These are phyloP conservation scores for Yarrowia alimentaria DNA, from an alignment of 805 yeast genomes.

Conservation along the genomic window DNA sequence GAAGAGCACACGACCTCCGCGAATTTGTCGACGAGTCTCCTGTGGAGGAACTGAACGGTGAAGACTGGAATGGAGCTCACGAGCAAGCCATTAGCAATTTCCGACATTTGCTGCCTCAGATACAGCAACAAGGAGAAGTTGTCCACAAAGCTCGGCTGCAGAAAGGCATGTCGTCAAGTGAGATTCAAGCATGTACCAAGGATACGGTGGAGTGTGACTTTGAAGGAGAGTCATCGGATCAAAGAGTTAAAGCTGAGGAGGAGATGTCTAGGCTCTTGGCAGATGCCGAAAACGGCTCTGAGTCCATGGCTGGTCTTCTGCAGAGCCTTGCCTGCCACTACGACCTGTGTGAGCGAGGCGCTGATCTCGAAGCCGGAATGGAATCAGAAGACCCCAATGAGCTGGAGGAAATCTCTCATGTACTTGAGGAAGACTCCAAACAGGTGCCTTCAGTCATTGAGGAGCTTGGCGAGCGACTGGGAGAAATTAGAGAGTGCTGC, in stretches of 20 bases:
- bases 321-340: slow-evolving; percentile 15
- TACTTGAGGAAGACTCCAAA: slow-evolving; percentile 11
- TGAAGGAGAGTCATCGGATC: slow-evolving; percentile 1
- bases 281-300: slow-evolving; percentile 1
- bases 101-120: slow-evolving; percentile 1
- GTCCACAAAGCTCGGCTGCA: too few relatives aligned
- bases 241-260: neutral
- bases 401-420: neutral
- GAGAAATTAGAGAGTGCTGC: slow-evolving; percentile 12
- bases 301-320: slow-evolving; percentile 7
- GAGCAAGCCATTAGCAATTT: slow-evolving; percentile 14
- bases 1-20: slow-evolving; percentile 11
- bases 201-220: too few relatives aligned
- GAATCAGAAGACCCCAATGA: slow-evolving; percentile 16
- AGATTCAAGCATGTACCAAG: too few relatives aligned
- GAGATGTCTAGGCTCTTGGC: neutral
- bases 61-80: slow-evolving; percentile 10
- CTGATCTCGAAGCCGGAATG: slow-evolving; percentile 5
- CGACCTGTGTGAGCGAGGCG: slow-evolving; percentile 17
- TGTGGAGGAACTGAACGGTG: neutral
- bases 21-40: slow-evolving; percentile 15
- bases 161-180: too few relatives aligned
- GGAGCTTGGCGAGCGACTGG: slow-evolving; percentile 6
- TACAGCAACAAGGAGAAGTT: slow-evolving; percentile 5
- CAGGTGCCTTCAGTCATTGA: slow-evolving; percentile 7